Evolutionary conservation across 306 rosid species (phyloP).

Genomic region (Malus orientalis): DNA sequence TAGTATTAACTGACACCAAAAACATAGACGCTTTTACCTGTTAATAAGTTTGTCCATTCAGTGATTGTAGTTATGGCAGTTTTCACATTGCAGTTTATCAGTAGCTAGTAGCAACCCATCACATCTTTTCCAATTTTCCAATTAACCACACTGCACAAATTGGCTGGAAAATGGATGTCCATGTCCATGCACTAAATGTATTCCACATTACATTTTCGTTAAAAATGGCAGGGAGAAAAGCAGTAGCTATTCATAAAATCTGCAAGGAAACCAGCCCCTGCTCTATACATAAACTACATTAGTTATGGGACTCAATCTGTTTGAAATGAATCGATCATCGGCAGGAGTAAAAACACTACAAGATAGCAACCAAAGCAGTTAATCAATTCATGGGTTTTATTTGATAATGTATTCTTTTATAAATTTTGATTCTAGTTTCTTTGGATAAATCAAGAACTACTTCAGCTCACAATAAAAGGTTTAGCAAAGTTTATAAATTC

Average conservation of each 20-base stretch:
- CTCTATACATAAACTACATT: neutral
- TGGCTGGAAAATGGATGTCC: neutral
- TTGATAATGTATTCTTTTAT: neutral
- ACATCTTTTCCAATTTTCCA: too few relatives aligned
- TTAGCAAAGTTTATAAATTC: conserved; percentile 23
- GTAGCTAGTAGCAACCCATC: too few relatives aligned
- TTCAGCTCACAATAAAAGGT: conserved; percentile 68
- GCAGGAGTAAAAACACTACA: too few relatives aligned
- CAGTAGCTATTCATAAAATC: neutral
- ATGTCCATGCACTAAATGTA: neutral
- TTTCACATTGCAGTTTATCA: too few relatives aligned
- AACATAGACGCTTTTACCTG: too few relatives aligned
- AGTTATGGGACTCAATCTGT: neutral
- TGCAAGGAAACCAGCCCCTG: neutral
- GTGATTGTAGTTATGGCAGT: too few relatives aligned
- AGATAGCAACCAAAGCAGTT: neutral
- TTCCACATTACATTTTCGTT: neutral
- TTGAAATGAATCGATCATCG: neutral
- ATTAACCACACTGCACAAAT: neutral
- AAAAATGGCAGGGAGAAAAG: neutral
- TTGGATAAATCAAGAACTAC: conserved; percentile 37
- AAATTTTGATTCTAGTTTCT: neutral
- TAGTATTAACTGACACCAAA: too few relatives aligned
- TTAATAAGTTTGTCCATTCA: too few relatives aligned
- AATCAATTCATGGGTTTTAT: neutral